Conservation (phyloP, 2,329 filamentous ascomycete species). For the Tolypocladium amazonense region DNA sequence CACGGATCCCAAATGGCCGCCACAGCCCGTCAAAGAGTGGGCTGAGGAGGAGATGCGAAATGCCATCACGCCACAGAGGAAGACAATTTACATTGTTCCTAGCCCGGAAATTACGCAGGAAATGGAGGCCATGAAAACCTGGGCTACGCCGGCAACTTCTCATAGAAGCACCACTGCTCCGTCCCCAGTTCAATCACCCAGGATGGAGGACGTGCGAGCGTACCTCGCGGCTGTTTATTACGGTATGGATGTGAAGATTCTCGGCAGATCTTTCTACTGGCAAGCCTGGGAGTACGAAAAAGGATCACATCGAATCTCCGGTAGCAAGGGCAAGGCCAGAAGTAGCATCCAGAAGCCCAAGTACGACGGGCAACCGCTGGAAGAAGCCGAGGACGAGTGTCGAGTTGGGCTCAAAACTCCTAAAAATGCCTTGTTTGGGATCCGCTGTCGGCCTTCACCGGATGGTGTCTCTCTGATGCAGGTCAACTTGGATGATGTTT, state of each 20-base stretch:
- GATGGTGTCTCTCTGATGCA: not conserved
- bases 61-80: not conserved
- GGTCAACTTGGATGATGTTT: not conserved
- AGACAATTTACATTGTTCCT: not conserved
- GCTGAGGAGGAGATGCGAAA: not conserved
- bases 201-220: not conserved
- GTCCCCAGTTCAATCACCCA: not conserved
- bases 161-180: not conserved
- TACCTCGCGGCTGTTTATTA: not conserved
- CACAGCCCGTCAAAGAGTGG: not conserved
- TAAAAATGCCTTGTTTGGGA: not conserved
- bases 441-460: not conserved
- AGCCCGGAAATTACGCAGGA: not conserved
- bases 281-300: not conserved
- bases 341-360: not conserved
- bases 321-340: not conserved
- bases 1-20: not conserved
- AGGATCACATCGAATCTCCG: not conserved
- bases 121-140: not conserved
- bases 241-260: not conserved
- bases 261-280: not conserved
- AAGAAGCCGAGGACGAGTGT: not conserved
- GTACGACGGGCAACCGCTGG: not conserved
- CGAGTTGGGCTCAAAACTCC: not conserved
- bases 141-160: not conserved